Evolutionary conservation across 179 eudicot species (phyloP).

Genomic region (Monotropa hypopitys): DNA sequence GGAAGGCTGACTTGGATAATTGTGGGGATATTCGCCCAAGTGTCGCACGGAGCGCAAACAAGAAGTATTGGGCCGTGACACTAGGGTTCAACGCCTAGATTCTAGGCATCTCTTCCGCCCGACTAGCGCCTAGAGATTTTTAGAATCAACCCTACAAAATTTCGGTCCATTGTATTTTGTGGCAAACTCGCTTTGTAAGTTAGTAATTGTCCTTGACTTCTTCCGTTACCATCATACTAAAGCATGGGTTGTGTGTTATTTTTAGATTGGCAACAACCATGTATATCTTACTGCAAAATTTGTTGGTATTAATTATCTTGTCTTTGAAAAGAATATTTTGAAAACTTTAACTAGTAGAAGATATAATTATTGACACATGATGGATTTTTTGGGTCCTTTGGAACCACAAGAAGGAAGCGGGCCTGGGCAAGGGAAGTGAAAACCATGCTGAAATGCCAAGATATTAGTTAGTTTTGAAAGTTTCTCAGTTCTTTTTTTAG

Average conservation of each 20-base stretch:
- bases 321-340: background rate
- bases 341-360: background rate
- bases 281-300: background rate
- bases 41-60: too few relatives aligned
- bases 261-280: background rate
- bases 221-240: background rate
- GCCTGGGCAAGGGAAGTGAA: background rate
- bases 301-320: background rate
- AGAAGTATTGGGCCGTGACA: too few relatives aligned
- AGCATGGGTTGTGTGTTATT: background rate
- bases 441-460: background rate
- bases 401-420: background rate
- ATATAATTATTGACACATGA: background rate
- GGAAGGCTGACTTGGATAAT: too few relatives aligned
- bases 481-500: too few relatives aligned
- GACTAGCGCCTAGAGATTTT: too few relatives aligned
- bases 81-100: too few relatives aligned
- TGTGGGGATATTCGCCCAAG: too few relatives aligned
- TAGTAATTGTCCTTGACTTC: background rate
- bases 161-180: background rate
- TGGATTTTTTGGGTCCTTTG: background rate
- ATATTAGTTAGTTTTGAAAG: background rate
- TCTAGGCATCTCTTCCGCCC: too few relatives aligned
- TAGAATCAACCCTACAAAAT: background rate
- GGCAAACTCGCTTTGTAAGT: background rate